Conservation (phyloP, 208 protist genomes). For the Wallacemonas sp. region DNA sequence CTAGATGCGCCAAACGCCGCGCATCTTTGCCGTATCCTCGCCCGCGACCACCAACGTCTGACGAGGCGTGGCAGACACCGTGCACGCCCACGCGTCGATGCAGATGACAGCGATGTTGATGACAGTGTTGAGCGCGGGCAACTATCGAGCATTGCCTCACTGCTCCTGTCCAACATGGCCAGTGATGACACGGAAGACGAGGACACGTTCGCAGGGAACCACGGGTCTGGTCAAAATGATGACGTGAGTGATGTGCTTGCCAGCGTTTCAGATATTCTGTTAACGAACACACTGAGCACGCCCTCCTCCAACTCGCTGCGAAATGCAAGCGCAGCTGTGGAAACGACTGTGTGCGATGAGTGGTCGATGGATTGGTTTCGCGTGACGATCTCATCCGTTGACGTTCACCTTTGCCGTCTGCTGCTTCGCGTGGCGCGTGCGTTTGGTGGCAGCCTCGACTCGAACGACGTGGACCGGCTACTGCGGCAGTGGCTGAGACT, state of each 20-base stretch:
- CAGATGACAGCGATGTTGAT: neutral
- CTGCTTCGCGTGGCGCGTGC: slow-evolving; percentile 51
- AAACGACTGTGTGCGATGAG: slow-evolving; percentile 18
- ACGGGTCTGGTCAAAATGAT: neutral
- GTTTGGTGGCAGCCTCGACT: slow-evolving; percentile 42
- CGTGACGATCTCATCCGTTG: slow-evolving; percentile 44
- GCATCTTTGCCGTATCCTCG: slow-evolving; percentile 50
- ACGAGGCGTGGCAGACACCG: slow-evolving; percentile 9
- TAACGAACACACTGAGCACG: neutral
- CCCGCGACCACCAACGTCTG: slow-evolving; percentile 35
- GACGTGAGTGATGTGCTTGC: slow-evolving; percentile 1
- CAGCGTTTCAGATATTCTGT: neutral
- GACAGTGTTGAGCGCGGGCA: slow-evolving; percentile 10
- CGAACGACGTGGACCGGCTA: slow-evolving; percentile 63
- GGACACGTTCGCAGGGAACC: neutral
- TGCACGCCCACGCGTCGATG: neutral
- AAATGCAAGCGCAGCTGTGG: neutral
- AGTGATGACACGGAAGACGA: neutral
- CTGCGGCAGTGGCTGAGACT: slow-evolving; percentile 67
- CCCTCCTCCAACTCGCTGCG: neutral
- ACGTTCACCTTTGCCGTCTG: slow-evolving; percentile 53
- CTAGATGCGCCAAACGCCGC: slow-evolving; percentile 40
- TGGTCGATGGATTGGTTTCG: slow-evolving; percentile 70
- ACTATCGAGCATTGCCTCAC: slow-evolving; percentile 9
- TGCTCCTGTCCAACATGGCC: neutral